Evolutionary conservation across 768 basidiomycete genomes (phyloP).

Genomic region (Cystobasidium ongulense): DNA sequence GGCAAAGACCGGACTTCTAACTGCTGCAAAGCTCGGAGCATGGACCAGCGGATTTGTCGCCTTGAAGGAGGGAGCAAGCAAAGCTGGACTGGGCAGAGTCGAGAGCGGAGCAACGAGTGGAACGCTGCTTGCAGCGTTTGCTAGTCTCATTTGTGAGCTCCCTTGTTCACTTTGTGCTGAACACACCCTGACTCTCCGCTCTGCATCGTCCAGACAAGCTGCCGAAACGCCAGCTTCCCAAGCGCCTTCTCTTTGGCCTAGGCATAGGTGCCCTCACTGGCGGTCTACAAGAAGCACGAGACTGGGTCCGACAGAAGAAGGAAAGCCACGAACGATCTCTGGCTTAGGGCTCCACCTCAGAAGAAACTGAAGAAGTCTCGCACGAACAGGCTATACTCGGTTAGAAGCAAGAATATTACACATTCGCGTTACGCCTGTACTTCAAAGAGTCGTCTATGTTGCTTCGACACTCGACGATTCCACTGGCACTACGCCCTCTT

Average conservation of each 20-base stretch:
- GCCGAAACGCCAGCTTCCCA: constrained; percentile 9
- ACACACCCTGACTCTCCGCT: not conserved
- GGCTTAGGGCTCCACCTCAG: not conserved
- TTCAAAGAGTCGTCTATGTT: not conserved
- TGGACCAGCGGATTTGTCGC: constrained; percentile 30
- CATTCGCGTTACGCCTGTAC: no score
- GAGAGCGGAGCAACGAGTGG: constrained; percentile 18
- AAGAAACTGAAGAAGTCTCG: no score
- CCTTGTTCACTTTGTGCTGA: not conserved
- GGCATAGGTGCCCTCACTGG: constrained; percentile 26
- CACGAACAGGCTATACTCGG: no score
- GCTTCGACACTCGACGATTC: not conserved
- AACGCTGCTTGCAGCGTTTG: not conserved
- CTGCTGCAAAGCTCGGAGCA: constrained; percentile 9
- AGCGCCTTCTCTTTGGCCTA: constrained; percentile 12
- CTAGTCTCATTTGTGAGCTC: not conserved
- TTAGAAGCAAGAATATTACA: no score
- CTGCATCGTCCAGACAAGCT: not conserved
- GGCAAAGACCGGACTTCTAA: constrained; percentile 19
- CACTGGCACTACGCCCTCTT: not conserved
- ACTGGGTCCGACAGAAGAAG: not conserved
- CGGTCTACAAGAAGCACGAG: constrained; percentile 20
- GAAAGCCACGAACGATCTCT: not conserved
- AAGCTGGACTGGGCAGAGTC: not conserved
- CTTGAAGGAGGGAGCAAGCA: constrained; percentile 9